A percentile compares a stretch with the other conserved stretches of the same genome.
phyloP scores from a whole-genome alignment of 2,329 filamentous ascomycete species.

The Aspergillus ochraceoroseus region DNA sequence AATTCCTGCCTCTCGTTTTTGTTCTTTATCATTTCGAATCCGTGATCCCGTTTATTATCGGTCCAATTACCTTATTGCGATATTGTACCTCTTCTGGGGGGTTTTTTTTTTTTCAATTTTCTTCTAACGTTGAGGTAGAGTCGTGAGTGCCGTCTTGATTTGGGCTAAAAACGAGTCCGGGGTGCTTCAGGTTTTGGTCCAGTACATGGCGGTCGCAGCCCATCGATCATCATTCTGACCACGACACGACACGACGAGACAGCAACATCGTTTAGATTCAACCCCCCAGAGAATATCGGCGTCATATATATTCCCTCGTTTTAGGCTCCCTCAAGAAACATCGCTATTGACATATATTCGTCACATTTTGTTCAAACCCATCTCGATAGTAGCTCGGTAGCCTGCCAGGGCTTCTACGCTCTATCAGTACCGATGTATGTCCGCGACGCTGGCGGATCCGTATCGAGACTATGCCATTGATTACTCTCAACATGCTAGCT shows the following conservation, averaged over 20 bases:
- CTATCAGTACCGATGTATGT: constrained; percentile 70
- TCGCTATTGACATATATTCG: constrained; percentile 1
- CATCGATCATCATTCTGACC: constrained; percentile 6
- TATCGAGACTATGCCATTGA: constrained; percentile 74
- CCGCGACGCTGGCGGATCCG: constrained; percentile 67
- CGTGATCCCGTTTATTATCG: not conserved
- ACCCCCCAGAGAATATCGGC: not conserved
- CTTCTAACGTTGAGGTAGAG: constrained; percentile 13
- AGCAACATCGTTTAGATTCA: not conserved
- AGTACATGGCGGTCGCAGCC: constrained; percentile 14
- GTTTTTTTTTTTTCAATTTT: not conserved
- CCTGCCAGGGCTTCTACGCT: constrained; percentile 67
- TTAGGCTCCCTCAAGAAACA: not conserved
- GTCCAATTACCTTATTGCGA: constrained; percentile 7
- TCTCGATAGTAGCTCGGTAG: constrained; percentile 20
- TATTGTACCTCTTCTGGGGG: constrained; percentile 5
- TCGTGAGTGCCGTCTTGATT: constrained; percentile 5
- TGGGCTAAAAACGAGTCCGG: constrained; percentile 5
- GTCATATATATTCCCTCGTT: not conserved
- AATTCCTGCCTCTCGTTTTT: constrained; percentile 10
- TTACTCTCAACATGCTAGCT: constrained; percentile 64
- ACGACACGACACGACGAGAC: constrained; percentile 1
- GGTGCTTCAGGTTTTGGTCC: constrained; percentile 4
- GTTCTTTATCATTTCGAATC: not conserved
- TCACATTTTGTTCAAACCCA: constrained; percentile 3